Base-by-base conservation (phyloP, 2,329 filamentous ascomycete genomes). In the Elsinoe perseae region DNA sequence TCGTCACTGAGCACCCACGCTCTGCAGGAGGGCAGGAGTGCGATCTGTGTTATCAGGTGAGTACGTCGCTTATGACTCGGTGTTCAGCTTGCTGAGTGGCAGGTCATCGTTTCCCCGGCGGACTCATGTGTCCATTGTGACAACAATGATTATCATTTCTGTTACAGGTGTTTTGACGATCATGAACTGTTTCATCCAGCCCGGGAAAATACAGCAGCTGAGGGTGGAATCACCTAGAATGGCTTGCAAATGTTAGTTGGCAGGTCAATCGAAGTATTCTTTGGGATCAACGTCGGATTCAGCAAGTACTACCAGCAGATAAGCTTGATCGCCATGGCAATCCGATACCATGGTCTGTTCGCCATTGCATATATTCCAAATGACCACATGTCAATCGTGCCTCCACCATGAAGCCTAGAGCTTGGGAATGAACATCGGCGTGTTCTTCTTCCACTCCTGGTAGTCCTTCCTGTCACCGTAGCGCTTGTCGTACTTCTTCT, bases 381-480 rank as follows among this genome's bases (percentile, higher is more conserved):
- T 32, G 30, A 32, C 30, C 30, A 32, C 7, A 32, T n/a, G n/a
- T n/a, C n/a, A n/a, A n/a, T n/a, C n/a, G n/a, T n/a, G n/a, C n/a
- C n/a, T n/a, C n/a, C n/a, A n/a, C n/a, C n/a, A n/a, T n/a, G n/a
- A n/a, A n/a, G 4, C 4, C n/a, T 21, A 81, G 10, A 85, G 62
- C 69, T 82, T 84, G 0, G 83, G 82, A 59, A 86, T 70, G 65
- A 86, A 79, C 71, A 79, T 80, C 0, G 82, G 82, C 16, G 82
- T 86, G 63, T 81, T 79, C 69, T 75, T 72, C 75, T 85, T 86
- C 84, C 84, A 87, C 66, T 79, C 73, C 65, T 82, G 77, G 64
- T 87, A 86, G 60, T 86, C 83, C 69, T 81, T 78, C 38, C 80
- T 73, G 59, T 83, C 72, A 0, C 82, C 83, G 63, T 80, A 87